Conservation (phyloP, 441 rosid species). For the Viola pubescens region DNA sequence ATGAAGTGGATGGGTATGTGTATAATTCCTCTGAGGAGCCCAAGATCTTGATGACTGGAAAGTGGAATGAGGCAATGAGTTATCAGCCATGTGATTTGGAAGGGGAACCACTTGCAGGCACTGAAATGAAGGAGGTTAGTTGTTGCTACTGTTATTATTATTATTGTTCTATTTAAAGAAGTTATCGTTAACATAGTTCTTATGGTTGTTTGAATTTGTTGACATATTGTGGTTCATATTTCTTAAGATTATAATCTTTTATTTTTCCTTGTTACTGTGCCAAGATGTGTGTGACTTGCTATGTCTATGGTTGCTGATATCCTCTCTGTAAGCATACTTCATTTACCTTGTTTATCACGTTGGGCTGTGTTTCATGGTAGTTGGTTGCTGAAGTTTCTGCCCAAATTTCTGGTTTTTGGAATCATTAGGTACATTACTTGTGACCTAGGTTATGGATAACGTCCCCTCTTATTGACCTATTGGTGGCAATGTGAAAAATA, state of each 20-base stretch:
- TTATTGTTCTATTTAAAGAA: background rate
- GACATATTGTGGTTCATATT: background rate
- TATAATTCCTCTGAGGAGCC: conserved; percentile 89
- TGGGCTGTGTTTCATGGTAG: background rate
- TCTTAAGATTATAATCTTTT: background rate
- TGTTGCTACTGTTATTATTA: background rate
- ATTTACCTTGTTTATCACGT: background rate
- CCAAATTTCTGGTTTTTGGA: no score
- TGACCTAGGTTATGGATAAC: background rate
- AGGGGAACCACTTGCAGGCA: conserved; percentile 91
- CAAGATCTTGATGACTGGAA: conserved; percentile 91
- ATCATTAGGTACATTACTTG: background rate
- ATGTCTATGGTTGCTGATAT: background rate
- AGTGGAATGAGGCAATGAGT: conserved; percentile 86
- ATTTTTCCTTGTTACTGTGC: background rate
- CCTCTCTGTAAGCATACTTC: background rate
- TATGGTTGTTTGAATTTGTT: background rate
- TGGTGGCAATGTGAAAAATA: background rate
- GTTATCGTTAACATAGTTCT: background rate
- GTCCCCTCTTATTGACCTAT: background rate
- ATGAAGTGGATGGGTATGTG: conserved; percentile 96
- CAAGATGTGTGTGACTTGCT: background rate
- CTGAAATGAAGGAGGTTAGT: conserved; percentile 72
- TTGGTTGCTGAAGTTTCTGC: background rate
- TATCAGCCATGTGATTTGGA: conserved; percentile 91